Evolutionary conservation across 192 early-diverging fungal genomes (phyloP), one percentile per base, ranked within the genome.

Genomic region (Chytriomyces sp.): DNA sequence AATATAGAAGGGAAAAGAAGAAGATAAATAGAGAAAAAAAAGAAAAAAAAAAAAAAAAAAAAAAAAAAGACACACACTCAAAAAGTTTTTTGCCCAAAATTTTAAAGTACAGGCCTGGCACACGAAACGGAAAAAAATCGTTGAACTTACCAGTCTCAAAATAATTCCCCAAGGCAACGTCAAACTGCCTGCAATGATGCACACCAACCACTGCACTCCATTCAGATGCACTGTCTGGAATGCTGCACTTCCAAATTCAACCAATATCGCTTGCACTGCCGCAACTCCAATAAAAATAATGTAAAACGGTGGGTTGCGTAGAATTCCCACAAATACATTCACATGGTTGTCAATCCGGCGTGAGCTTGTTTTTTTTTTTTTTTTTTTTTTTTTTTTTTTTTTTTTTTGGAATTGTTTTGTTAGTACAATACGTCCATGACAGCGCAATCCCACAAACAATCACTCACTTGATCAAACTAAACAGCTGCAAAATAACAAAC

Each of bases 401-500:
- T n/a, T n/a, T n/a, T n/a, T n/a, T n/a, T n/a, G n/a, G n/a, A n/a
- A n/a, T n/a, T n/a, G n/a, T n/a, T n/a, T 66, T 23, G 70, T n/a
- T 11, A 79, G 45, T 8, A 44, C 64, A 9, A 13, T 46, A 9
- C n/a, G 28, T 24, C n/a, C n/a, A n/a, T n/a, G n/a, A n/a, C n/a
- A n/a, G n/a, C n/a, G n/a, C n/a, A n/a, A n/a, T n/a, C n/a, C n/a
- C n/a, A n/a, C n/a, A n/a, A n/a, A n/a, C n/a, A n/a, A n/a, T n/a
- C n/a, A 60, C 76, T n/a, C 81, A 80, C 80, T 95, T 97, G 86
- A 97, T 87, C 85, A 94, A 91, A 86, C 94, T 95, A 76, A 95
- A 95, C 45, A 95, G 86, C 82, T 97, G 95, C 72, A 93, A 87
- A 77, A 94, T 93, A 2, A 96, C 93, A 83, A 98, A 98, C 5